Evolutionary conservation across 495 filamentous ascomycete species (phyloP).

Genomic region (Letharia columbiana): DNA sequence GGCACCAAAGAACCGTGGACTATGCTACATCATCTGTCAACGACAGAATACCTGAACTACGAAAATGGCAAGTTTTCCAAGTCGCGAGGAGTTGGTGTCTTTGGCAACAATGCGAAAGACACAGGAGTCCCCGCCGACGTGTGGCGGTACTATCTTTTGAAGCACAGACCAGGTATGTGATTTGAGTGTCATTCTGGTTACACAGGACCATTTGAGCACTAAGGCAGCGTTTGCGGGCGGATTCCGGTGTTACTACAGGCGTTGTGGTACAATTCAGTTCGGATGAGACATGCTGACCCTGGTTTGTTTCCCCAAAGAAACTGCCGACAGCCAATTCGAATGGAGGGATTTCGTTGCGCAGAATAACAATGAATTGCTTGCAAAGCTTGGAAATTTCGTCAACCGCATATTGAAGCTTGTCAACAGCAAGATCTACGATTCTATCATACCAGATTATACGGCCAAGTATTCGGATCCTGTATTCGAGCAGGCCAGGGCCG

Average conservation of each 20-base stretch:
- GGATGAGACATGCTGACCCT: background rate
- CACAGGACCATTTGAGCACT: background rate
- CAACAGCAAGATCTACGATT: conserved; percentile 60
- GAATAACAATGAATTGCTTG: conserved; percentile 87
- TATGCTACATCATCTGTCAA: conserved; percentile 77
- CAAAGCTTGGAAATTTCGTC: conserved; percentile 88
- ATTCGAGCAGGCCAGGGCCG: conserved; percentile 49
- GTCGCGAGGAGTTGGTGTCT: conserved; percentile 80
- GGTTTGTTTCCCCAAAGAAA: conserved; percentile 40
- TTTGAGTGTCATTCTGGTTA: background rate
- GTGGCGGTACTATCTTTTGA: conserved; percentile 88
- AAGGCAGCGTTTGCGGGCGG: background rate
- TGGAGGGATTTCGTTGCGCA: conserved; percentile 75
- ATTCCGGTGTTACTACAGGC: background rate
- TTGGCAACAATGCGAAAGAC: conserved; percentile 79
- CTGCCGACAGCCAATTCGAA: conserved; percentile 79
- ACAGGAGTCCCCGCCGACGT: conserved; percentile 82
- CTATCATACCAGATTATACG: conserved; percentile 60
- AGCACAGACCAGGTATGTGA: conserved; percentile 53
- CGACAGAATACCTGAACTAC: conserved; percentile 94
- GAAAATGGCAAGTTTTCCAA: conserved; percentile 96
- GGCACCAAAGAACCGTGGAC: conserved; percentile 85
- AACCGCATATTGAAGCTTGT: conserved; percentile 91
- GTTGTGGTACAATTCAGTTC: background rate
- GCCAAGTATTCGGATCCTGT: conserved; percentile 35